Base-by-base conservation (phyloP, 257 asterid genomes). In the Nicotiana tomentosiformis region DNA sequence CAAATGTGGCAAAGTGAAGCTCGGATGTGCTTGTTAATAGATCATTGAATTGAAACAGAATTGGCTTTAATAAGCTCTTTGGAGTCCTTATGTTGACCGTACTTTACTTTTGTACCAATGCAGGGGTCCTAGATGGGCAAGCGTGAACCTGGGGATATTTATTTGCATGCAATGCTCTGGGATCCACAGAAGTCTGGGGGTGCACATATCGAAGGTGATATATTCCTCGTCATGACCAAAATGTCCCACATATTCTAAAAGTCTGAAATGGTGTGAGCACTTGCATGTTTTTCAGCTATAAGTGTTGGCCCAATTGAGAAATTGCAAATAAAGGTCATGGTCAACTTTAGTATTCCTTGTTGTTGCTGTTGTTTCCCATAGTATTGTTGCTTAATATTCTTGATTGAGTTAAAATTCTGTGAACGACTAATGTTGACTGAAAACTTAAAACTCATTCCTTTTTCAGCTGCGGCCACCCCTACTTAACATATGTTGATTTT, bases 71-170 rank as follows among this genome's bases (percentile, higher is more conserved):
- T 51, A 35, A 33, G 18, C 37, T 68, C 32, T 69, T 69, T 39
- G 77, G 57, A 51, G 16, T 51, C 46, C 64, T 53, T 76, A 39
- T 23, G 5, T 26, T 76, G 60, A 49, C 29, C 29, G 26, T 76
- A 51, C 4, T 76, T 49, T 76, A 23, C 4, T 35, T 57, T 77
- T 81, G 23, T 32, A 30, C 61, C 43, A 80, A 83, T 80, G 83
- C 90, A 96, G 99, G 87, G 99, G 98, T 88, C 99, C 99, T 80
- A 94, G 99, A 81, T 96, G 99, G 99, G 99, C 99, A 83, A 96
- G 99, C 60, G 99, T 96, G 91, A 96, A 96, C 87, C 90, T 96
- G 80, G 99, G 99, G 82, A 92, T 96, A 88, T 96, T 96, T 85
- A 88, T 95, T 87, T 96, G 99, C 90, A 96, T 96, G 99, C 97